Evolutionary conservation across 2,329 filamentous ascomycete genomes (phyloP).

Genomic region (Aspergillus latus): DNA sequence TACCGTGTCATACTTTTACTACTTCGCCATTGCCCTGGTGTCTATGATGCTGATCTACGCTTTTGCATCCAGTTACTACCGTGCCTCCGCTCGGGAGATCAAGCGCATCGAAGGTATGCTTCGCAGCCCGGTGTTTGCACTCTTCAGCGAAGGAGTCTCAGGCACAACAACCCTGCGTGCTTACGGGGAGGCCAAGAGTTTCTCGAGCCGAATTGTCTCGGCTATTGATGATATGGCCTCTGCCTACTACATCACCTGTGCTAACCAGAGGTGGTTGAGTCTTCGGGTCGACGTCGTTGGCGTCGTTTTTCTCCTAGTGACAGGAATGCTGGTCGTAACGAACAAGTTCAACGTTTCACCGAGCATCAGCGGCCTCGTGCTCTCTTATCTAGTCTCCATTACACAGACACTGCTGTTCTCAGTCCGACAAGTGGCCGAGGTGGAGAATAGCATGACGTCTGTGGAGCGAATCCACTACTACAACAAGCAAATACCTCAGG

Average conservation of each 20-base stretch:
- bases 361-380: constrained; percentile 70
- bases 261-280: constrained; percentile 76
- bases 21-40: constrained; percentile 62
- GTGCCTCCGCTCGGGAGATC: constrained; percentile 68
- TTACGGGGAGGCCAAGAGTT: constrained; percentile 68
- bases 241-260: constrained; percentile 68
- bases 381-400: constrained; percentile 70
- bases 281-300: constrained; percentile 71
- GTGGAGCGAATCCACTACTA: constrained; percentile 54
- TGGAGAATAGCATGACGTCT: constrained; percentile 57
- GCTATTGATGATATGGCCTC: too few species aligned
- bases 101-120: constrained; percentile 72
- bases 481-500: constrained; percentile 23
- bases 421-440: constrained; percentile 57
- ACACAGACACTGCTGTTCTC: constrained; percentile 64
- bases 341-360: constrained; percentile 62
- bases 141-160: constrained; percentile 70
- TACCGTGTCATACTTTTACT: constrained; percentile 53
- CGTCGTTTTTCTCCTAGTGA: constrained; percentile 61
- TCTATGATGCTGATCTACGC: too few species aligned
- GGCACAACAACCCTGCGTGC: constrained; percentile 75
- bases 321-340: constrained; percentile 66
- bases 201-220: constrained; percentile 67
- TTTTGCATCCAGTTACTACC: constrained; percentile 48
- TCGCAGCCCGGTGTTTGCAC: constrained; percentile 78